These are phyloP conservation scores for Xylariales sp. DNA, from an alignment of 2,329 filamentous ascomycete genomes.

Conservation along the genomic window DNA sequence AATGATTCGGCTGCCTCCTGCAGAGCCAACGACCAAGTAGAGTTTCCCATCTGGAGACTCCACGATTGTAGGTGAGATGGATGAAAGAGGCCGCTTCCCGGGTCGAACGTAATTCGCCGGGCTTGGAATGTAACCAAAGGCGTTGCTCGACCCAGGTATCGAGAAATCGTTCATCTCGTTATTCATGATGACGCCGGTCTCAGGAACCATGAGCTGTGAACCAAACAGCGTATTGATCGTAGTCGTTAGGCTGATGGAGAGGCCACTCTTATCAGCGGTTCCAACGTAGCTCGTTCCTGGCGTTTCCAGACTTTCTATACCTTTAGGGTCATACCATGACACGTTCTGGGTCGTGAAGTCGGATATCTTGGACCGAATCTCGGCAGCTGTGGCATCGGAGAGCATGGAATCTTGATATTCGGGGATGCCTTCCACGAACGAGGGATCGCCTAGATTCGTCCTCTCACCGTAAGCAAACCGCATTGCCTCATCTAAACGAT, in stretches of 20 bases:
- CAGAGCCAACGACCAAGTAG: constrained; percentile 69
- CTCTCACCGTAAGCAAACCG: constrained; percentile 76
- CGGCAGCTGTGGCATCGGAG: constrained; percentile 54
- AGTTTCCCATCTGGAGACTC: constrained; percentile 64
- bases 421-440: constrained; percentile 58
- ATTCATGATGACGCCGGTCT: constrained; percentile 74
- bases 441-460: constrained; percentile 69
- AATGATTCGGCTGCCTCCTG: constrained; percentile 81
- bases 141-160: constrained; percentile 65
- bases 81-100: constrained; percentile 73
- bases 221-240: constrained; percentile 81
- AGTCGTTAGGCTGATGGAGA: constrained; percentile 73
- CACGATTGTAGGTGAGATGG: constrained; percentile 72
- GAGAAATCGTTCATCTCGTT: constrained; percentile 68
- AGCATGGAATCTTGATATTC: constrained; percentile 60
- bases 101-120: constrained; percentile 71
- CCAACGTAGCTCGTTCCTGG: constrained; percentile 67
- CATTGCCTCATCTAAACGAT: constrained; percentile 79
- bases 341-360: constrained; percentile 34
- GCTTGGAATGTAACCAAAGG: constrained; percentile 72
- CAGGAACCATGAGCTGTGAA: constrained; percentile 68
- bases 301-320: constrained; percentile 49
- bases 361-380: constrained; percentile 42
- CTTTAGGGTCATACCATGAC: constrained; percentile 39
- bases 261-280: constrained; percentile 61